Conservation (phyloP, 768 basidiomycete genomes). For the Coprinopsis cinerea region DNA sequence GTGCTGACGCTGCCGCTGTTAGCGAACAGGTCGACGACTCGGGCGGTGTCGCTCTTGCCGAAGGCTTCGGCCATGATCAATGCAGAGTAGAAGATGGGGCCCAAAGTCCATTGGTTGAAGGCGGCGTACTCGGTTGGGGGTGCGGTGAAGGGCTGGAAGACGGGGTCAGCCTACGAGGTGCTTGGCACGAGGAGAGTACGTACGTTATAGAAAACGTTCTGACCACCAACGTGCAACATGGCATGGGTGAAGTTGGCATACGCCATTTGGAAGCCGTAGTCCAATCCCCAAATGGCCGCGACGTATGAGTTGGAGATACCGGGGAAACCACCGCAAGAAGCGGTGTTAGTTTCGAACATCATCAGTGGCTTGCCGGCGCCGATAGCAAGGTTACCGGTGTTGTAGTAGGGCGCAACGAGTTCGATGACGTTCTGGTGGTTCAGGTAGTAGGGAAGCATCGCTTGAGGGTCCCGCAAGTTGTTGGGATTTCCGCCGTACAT, state of each 20-base stretch:
- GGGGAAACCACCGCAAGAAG: constrained; percentile 62
- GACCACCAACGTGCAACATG: constrained; percentile 54
- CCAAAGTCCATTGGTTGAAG: constrained; percentile 69
- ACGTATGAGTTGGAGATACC: constrained; percentile 60
- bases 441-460: constrained; percentile 53
- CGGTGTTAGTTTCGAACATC: constrained; percentile 71
- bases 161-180: constrained; percentile 36
- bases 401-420: constrained; percentile 48
- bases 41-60: constrained; percentile 53
- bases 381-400: constrained; percentile 40
- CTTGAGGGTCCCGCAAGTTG: constrained; percentile 31
- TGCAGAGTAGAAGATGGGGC: constrained; percentile 70
- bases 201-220: constrained; percentile 62
- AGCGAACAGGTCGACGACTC: constrained; percentile 57
- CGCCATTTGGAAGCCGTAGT: constrained; percentile 57
- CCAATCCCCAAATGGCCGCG: constrained; percentile 58
- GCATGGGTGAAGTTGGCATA: constrained; percentile 46
- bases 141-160: constrained; percentile 47
- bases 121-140: constrained; percentile 53
- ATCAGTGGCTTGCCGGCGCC: constrained; percentile 39
- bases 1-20: constrained; percentile 49
- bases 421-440: constrained; percentile 49
- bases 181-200: constrained; percentile 20
- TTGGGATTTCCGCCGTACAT: constrained; percentile 28
- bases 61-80: constrained; percentile 66